Base-by-base conservation (phyloP, 768 basidiomycete species). In the Boletus pseudopeckii region DNA sequence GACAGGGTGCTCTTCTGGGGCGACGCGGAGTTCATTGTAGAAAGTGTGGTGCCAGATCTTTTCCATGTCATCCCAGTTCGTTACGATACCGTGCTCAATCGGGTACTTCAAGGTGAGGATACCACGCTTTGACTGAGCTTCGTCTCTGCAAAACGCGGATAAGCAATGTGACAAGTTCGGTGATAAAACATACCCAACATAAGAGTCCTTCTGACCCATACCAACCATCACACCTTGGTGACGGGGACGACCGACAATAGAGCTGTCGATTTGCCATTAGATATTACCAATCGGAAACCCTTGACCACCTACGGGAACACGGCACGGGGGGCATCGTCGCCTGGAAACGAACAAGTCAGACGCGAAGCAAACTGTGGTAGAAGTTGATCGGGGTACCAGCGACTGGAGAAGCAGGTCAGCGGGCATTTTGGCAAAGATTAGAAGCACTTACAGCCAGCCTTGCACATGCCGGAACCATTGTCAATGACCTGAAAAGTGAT, bases 41-140 rank as follows among this genome's bases (percentile, higher is more conserved):
- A 95, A 96, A 32, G 93, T 94, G 79, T 95, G 92, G 72, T 94
- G 92, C 92, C 92, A 96, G 72, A 95, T 95, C 78, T 95, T 94
- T 79, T 96, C 94, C 92, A 95, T 95, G 75, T 95, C 93, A 66
- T 95, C 94, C 94, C 94, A 97, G 84, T 97, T 94, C 73, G 92
- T 94, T 71, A 96, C 90, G 68, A 92, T 88, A 74, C 91, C 90
- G 76, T 92, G 91, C 72, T 93, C 90, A 63, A 92, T 92, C 48
- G 91, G 93, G 77, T 96, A 92, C 76, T 94, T 93, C 64, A 96
- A 75, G 43, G 88, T 88, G 59, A 96, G 80, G 71, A 96, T 92
- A 80, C 94, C 93, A 74, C 93, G 89, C 80, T 97, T 94, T 36
- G 91, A 88, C 69, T 93, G 91, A 39, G 91, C 91, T 70, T 94